Base-by-base conservation (phyloP, 148 eudicot genomes). In the Camellia lanceoleosa region DNA sequence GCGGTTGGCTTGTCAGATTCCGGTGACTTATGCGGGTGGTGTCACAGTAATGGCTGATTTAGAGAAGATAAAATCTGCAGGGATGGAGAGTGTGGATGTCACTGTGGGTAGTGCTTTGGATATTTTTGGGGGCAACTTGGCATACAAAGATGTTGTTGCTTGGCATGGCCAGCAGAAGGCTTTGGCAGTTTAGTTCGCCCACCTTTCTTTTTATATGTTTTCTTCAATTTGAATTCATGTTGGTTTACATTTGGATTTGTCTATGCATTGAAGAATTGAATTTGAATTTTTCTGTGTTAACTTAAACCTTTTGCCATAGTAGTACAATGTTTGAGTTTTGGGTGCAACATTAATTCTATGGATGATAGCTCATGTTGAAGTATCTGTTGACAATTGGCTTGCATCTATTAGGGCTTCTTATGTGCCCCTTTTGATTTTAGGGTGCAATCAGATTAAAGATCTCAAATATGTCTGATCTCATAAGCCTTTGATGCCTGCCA, bases 1-100 rank as follows among this genome's bases (percentile, higher is more conserved):
- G 62, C 38, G 58, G 38, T 68, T 72, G 80, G 59, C 9, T 62
- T 76, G 82, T 61, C 87, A 96, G 98, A 93, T 96, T 84, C 97
- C 98, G 0, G 98, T 92, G 84, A 96, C 98, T 15, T 96, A 96
- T 88, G 99, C 99, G 78, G 99, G 99, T 78, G 99, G 99, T 49
- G 99, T 96, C 58, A 92, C 95, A 0, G 86, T 84, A 66, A 82
- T 93, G 90, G 86, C 85, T 68, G 98, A 96, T 80, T 85, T 96
- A 74, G 98, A 96, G 87, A 90, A 78, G 79, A 96, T 96, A 83
- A 92, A 90, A 84, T 81, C 65, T 70, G 98, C 99, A 20, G 99
- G 99, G 46, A 85, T 79, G 84, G 99, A 90, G 56, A 91, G 85
- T 15, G 97, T 96, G 18, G 94, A 96, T 84, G 97, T 89, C 72